Evolutionary conservation across 192 early-diverging fungal genomes (phyloP).

Genomic region (Kappamyces sp.): DNA sequence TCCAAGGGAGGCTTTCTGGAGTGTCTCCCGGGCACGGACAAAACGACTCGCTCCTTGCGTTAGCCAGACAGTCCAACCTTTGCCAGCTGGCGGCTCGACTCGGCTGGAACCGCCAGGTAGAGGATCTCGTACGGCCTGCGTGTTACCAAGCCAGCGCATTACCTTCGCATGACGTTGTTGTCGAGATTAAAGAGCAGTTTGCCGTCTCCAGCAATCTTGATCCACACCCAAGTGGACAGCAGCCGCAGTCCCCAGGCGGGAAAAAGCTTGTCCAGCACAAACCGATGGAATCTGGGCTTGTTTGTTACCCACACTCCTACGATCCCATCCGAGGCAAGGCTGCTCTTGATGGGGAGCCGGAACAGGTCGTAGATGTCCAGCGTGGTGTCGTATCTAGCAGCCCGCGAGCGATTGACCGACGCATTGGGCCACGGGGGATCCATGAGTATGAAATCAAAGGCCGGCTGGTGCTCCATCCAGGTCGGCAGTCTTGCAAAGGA

Average conservation of each 20-base stretch:
- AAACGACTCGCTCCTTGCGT: not conserved
- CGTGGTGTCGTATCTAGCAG: conserved; percentile 26
- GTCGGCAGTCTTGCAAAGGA: no score
- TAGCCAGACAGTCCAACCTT: not conserved
- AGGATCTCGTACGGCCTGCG: conserved; percentile 64
- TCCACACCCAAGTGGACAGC: conserved; percentile 58
- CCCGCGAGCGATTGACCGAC: conserved; percentile 40
- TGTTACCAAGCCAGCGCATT: conserved; percentile 37
- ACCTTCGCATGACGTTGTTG: conserved; percentile 19
- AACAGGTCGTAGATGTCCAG: conserved; percentile 64
- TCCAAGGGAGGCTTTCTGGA: conserved; percentile 9
- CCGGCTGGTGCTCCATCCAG: no score
- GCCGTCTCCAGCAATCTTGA: conserved; percentile 50
- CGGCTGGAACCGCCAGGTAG: conserved; percentile 33
- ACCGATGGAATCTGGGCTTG: conserved; percentile 48
- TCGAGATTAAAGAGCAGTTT: conserved; percentile 28
- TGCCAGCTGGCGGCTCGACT: not conserved
- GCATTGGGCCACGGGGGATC: conserved; percentile 70
- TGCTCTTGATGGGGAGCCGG: conserved; percentile 46
- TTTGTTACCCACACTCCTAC: conserved; percentile 72
- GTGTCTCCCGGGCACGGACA: not conserved
- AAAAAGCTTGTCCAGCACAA: conserved; percentile 63
- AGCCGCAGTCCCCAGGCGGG: conserved; percentile 50
- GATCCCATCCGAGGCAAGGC: conserved; percentile 32
- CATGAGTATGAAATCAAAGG: conserved; percentile 42